These are phyloP conservation scores for Leccinum variicolor DNA, from an alignment of 768 basidiomycete genomes.

Conservation along the genomic window DNA sequence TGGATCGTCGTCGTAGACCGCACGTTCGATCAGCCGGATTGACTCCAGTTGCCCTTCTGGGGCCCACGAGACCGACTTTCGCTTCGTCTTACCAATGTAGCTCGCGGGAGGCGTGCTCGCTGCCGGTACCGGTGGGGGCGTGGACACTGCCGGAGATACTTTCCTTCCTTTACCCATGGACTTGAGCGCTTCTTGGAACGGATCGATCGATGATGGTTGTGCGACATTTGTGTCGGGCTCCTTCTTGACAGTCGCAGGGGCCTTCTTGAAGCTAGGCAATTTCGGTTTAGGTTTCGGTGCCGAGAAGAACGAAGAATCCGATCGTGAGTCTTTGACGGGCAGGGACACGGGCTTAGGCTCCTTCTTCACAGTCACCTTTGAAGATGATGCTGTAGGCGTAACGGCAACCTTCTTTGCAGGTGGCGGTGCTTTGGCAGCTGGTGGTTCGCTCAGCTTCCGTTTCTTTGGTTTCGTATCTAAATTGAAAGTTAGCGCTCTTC, in stretches of 20 bases:
- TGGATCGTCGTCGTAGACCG: constrained; percentile 87
- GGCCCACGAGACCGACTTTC: constrained; percentile 79
- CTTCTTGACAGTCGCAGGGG: constrained; percentile 47
- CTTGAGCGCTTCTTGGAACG: constrained; percentile 81
- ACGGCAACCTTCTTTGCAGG: constrained; percentile 68
- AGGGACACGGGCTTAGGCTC: constrained; percentile 39
- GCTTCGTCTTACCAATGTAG: constrained; percentile 52
- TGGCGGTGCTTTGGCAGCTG: constrained; percentile 45
- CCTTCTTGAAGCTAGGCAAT: constrained; percentile 85
- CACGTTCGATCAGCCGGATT: constrained; percentile 78
- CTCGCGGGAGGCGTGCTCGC: constrained; percentile 33
- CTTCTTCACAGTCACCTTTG: constrained; percentile 50
- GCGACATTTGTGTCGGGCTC: constrained; percentile 60
- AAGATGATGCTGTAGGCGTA: constrained; percentile 18
- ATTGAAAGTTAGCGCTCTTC: constrained; percentile 23
- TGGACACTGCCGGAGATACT: constrained; percentile 58
- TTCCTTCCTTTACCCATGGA: constrained; percentile 62
- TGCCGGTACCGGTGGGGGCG: constrained; percentile 46
- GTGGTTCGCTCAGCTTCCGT: constrained; percentile 61
- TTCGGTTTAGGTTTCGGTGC: constrained; percentile 82
- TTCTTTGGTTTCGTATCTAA: constrained; percentile 66
- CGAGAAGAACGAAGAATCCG: constrained; percentile 87
- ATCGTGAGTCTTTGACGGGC: constrained; percentile 70
- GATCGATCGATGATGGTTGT: constrained; percentile 73
- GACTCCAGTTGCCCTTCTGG: constrained; percentile 70